Evolutionary conservation across 805 yeast species (phyloP), one percentile per base, ranked within the genome.

Genomic region (Yarrowia sp.): DNA sequence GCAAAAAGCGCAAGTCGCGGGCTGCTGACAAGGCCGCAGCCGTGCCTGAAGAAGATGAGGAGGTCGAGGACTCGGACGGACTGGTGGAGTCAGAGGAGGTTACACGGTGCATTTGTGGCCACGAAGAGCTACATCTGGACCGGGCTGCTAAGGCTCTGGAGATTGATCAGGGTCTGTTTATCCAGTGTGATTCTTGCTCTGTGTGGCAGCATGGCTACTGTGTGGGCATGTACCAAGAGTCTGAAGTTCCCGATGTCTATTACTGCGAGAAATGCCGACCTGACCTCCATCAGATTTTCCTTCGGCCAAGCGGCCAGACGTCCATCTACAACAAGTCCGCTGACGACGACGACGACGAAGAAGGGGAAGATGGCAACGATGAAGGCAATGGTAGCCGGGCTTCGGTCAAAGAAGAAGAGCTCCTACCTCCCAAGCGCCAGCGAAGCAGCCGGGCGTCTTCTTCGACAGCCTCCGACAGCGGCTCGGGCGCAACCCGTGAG

Each of bases 201-300:
- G 97, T 89, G 8, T 94, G 99, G 99, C 99, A 94, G 78, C 99
- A 94, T 77, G 98, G 98, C 1, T 91, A 83, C 79, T 94, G 99
- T 81, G 97, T 94, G 45, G 97, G 97, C 0, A 86, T 94, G 69
- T 82, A 82, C 68, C 87, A 86, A 64, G 91, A 88, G 71, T 86
- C 85, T 14, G 88, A 86, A 63, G 91, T 92, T 1, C 97, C 98
- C 3, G 98, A 94, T 69, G 91, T 91, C 77, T 94, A 95, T 78
- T 92, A 93, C 91, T 94, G 99, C 82, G 99, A 94, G 77, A 79
- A 80, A 72, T 94, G 99, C 80, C 86, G 88, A 71, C 98, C 98
- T 0, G 93, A 90, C 40, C 79, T 90, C 58, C 99, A 94, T 77
- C 78, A 84, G 3, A 80, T 89, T 16, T 79, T 78, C 15, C 83